Evolutionary conservation across 2,329 filamentous ascomycete genomes (phyloP).

Genomic region (Talaromyces sp.): DNA sequence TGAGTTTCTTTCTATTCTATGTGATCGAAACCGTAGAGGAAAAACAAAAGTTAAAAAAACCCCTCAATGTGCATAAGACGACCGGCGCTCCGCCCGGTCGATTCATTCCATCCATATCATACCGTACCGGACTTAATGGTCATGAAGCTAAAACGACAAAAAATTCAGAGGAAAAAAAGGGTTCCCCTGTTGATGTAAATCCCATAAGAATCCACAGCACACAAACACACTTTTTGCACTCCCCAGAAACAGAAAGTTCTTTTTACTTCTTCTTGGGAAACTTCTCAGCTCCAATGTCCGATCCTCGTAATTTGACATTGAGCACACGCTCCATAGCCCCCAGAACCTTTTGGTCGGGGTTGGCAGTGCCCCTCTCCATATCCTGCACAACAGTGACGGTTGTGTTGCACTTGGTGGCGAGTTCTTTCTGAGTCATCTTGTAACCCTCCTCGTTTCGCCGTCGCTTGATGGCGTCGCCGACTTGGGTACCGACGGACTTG

Average conservation of each 20-base stretch:
- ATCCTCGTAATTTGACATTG: slow-evolving; percentile 80
- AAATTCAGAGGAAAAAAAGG: not conserved
- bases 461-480: slow-evolving; percentile 77
- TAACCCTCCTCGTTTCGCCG: slow-evolving; percentile 76
- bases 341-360: slow-evolving; percentile 80
- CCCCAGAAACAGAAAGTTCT: not conserved
- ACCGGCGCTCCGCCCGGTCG: slow-evolving; percentile 12
- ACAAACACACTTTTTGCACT: not conserved
- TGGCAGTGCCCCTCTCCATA: slow-evolving; percentile 74
- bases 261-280: slow-evolving; percentile 67
- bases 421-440: slow-evolving; percentile 91
- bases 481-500: slow-evolving; percentile 76
- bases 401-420: slow-evolving; percentile 84
- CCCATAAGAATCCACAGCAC: not conserved
- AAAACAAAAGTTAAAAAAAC: not conserved
- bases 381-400: slow-evolving; percentile 73
- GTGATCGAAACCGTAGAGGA: not conserved
- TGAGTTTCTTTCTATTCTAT: not conserved
- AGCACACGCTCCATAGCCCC: slow-evolving; percentile 73
- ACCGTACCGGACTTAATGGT: not conserved
- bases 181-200: not conserved
- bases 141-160: not conserved
- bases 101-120: slow-evolving; percentile 3
- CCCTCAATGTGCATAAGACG: not conserved
- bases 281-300: slow-evolving; percentile 78